Conservation (phyloP, 345 rosid genomes). For the Eucalyptus guilfoylei region DNA sequence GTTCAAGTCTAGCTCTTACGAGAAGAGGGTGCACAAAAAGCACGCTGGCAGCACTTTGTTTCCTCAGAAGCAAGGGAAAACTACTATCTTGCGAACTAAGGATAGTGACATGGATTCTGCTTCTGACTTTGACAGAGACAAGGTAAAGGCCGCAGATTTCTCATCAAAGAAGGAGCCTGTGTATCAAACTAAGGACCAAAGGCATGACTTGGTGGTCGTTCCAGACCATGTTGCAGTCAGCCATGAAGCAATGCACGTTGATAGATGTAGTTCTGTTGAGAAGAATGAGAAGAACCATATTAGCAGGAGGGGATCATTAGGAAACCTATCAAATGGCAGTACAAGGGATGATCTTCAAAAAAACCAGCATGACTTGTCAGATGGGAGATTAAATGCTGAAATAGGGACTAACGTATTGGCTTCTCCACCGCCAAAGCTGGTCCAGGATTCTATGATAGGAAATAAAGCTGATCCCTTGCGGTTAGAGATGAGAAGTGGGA, state of each 20-base stretch:
- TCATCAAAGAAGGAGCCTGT: neutral
- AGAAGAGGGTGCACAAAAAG: neutral
- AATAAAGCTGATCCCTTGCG: slow-evolving; percentile 1
- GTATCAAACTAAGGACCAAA: slow-evolving; percentile 4
- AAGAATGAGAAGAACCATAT: slow-evolving; percentile 6
- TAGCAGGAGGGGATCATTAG: neutral
- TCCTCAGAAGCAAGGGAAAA: neutral
- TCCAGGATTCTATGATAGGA: slow-evolving; percentile 5
- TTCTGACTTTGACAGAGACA: slow-evolving; percentile 1
- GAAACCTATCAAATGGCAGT: neutral
- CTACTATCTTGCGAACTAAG: neutral
- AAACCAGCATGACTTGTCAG: slow-evolving; percentile 5
- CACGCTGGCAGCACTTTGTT: neutral
- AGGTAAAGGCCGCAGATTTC: slow-evolving; percentile 2
- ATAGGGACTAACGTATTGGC: neutral
- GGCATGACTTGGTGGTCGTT: neutral
- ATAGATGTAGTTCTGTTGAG: neutral
- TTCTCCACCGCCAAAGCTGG: neutral
- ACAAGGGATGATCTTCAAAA: neutral
- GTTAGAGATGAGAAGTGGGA: slow-evolving; percentile 2
- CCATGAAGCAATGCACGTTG: neutral
- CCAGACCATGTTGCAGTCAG: neutral
- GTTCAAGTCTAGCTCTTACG: neutral
- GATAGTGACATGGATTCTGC: slow-evolving; percentile 2
- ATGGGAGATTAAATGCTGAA: neutral